Conservation (phyloP, 108 stramenopile genomes). For the Skeletonema grethae region DNA sequence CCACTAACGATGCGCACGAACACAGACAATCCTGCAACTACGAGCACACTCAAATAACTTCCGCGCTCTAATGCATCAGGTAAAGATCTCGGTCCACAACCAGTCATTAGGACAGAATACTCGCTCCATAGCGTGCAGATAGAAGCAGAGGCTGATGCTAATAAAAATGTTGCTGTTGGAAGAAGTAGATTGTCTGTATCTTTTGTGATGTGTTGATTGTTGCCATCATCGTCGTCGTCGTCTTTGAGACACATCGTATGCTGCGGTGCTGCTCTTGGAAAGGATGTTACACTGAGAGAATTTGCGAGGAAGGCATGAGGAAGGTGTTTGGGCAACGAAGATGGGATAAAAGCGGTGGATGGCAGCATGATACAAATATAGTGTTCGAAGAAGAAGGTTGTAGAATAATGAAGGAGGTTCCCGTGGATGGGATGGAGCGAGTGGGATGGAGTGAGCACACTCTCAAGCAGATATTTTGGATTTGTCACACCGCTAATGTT, state of each 20-base stretch:
- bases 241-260: not conserved
- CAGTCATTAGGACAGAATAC: slow-evolving; percentile 39
- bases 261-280: not conserved
- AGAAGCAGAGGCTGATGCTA: slow-evolving; percentile 12
- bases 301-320: not conserved
- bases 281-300: not conserved
- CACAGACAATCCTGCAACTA: slow-evolving; percentile 42
- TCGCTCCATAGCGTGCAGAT: slow-evolving; percentile 57
- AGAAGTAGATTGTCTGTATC: not conserved
- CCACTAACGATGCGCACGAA: slow-evolving; percentile 53
- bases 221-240: not conserved
- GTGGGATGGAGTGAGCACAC: too few species aligned
- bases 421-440: too few species aligned
- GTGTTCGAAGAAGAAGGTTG: too few species aligned
- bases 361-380: not conserved
- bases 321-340: not conserved
- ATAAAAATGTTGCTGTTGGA: not conserved
- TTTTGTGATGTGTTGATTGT: not conserved
- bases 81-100: slow-evolving; percentile 50
- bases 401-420: too few species aligned
- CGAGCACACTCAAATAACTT: slow-evolving; percentile 54
- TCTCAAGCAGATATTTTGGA: too few species aligned
- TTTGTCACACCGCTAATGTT: too few species aligned
- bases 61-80: slow-evolving; percentile 52
- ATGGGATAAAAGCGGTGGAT: not conserved